phyloP scores from a whole-genome alignment of 305 asterid genomes.

The Striga hermonthica region DNA sequence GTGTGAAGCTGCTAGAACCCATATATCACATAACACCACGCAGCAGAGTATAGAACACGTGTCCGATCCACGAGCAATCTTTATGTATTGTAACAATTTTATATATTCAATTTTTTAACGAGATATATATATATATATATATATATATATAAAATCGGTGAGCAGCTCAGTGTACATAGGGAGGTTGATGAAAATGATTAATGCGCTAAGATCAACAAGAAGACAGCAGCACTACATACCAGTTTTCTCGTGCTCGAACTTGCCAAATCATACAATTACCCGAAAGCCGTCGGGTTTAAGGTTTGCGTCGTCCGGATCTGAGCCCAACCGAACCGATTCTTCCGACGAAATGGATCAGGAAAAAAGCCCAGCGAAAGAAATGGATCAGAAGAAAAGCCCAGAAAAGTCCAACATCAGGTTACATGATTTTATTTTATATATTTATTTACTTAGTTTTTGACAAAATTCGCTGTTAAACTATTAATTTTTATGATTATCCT shows the following conservation, averaged over 20 bases:
- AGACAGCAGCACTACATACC: neutral
- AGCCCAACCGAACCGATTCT: slow-evolving; percentile 19
- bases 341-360: slow-evolving; percentile 26
- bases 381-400: slow-evolving; percentile 27
- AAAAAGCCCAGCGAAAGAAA: slow-evolving; percentile 10
- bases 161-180: no score
- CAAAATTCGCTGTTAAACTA: neutral
- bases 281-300: slow-evolving; percentile 23
- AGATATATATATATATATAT: no score
- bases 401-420: slow-evolving; percentile 28
- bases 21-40: no score
- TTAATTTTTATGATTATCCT: neutral
- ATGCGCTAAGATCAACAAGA: slow-evolving; percentile 28
- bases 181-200: neutral
- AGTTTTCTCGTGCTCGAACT: neutral
- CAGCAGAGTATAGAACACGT: neutral
- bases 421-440: neutral
- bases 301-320: slow-evolving; percentile 30
- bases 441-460: neutral
- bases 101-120: neutral
- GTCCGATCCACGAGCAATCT: neutral
- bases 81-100: neutral
- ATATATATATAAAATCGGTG: neutral
- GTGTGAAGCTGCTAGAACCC: neutral
- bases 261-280: slow-evolving; percentile 10